phyloP scores from a whole-genome alignment of 768 basidiomycete species.

The Dacryopinax primogenitus region DNA sequence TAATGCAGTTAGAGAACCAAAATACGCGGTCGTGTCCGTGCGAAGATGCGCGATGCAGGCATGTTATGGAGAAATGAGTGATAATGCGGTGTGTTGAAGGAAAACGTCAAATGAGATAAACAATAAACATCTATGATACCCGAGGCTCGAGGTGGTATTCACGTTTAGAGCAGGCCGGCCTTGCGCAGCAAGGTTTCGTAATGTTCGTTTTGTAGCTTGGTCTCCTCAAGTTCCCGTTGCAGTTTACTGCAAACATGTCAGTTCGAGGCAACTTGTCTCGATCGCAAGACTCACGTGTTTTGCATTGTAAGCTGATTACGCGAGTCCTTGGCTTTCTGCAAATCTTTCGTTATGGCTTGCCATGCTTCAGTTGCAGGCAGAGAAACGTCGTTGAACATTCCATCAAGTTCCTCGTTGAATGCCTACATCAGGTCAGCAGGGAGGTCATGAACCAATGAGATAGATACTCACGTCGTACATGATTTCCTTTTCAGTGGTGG shows the following conservation, averaged over 20 bases:
- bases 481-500: constrained; percentile 77
- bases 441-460: constrained; percentile 2
- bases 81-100: background rate
- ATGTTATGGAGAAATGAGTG: background rate
- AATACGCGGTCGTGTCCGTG: background rate
- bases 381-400: constrained; percentile 74
- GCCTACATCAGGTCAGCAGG: constrained; percentile 37
- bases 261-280: constrained; percentile 14
- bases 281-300: constrained; percentile 50
- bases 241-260: constrained; percentile 38
- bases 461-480: constrained; percentile 64
- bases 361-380: constrained; percentile 77
- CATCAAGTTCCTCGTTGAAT: constrained; percentile 87
- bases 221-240: constrained; percentile 54
- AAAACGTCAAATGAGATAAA: background rate
- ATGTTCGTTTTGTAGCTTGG: constrained; percentile 69
- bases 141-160: background rate
- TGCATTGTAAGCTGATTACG: constrained; percentile 63
- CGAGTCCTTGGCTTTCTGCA: constrained; percentile 59
- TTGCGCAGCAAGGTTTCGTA: constrained; percentile 25
- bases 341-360: constrained; percentile 58
- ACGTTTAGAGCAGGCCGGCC: constrained; percentile 5
- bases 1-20: background rate
- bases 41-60: background rate
- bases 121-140: constrained; percentile 9